Base-by-base conservation (phyloP, 257 asterid species). In the Ligustrum vulgare region DNA sequence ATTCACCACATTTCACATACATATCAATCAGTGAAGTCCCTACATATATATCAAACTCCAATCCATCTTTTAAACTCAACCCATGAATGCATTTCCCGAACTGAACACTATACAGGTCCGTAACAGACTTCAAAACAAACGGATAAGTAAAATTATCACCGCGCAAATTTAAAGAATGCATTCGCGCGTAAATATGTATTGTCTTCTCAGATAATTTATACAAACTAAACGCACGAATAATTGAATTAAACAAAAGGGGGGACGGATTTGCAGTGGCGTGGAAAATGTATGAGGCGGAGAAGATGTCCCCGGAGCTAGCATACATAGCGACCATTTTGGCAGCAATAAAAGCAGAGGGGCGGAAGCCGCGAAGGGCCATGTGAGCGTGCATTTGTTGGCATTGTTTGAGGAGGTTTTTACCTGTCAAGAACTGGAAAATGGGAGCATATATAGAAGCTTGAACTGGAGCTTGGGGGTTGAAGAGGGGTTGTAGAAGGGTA, bases 291-390 rank as follows among this genome's bases (percentile, higher is more conserved):
- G 84, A 33, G 73, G 98, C 96, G 70, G 96, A 84, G 75, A 72
- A 20, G 9, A 93, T 80, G 80, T 91, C 95, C 39, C 97, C 96
- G 76, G 92, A 87, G 86, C 97, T 91, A 45, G 93, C 97, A 86
- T 91, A 93, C 94, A 93, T 91, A 31, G 98, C 96, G n/a, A 93
- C 96, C 93, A 93, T 88, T 76, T 91, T 93, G 32, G 98, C 89
- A 39, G 96, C 84, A 75, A 89, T 72, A 64, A 88, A 84, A 6
- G 90, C 84, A 4, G 75, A 60, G 45, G 89, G 96, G 4, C 69
- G 45, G 69, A 88, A 70, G 82, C 96, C 93, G 31, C 86, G 89
- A 77, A 88, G 73, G 77, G 79, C 43, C 79, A 87, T 25, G 78
- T 83, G 97, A 11, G 93, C 95, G 78, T 93, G 98, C 37, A 93